Conservation (phyloP, 805 yeast genomes). For the Saccharomyces cerevisiae region DNA sequence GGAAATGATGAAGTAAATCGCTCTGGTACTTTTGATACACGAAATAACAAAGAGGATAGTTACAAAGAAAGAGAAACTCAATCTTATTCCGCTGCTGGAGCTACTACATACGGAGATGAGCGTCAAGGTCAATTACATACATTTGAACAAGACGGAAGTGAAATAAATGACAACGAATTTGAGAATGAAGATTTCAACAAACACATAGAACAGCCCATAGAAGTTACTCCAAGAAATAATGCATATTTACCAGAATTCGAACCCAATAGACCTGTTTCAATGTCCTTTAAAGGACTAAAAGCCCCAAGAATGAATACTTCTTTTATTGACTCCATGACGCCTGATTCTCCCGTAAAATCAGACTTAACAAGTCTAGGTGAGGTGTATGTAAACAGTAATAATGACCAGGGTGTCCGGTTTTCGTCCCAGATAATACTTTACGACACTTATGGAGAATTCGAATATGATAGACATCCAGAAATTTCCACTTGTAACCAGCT, state of each 20-base stretch:
- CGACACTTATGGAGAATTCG: constrained; percentile 75
- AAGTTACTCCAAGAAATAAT: constrained; percentile 7
- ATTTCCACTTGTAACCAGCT: constrained; percentile 85
- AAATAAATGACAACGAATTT: constrained; percentile 8
- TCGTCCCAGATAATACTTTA: constrained; percentile 76
- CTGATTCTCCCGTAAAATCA: constrained; percentile 33
- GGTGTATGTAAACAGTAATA: neutral
- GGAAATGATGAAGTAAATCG: neutral
- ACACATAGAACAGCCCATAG: neutral
- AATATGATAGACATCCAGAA: constrained; percentile 90
- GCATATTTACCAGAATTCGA: constrained; percentile 18
- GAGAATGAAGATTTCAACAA: constrained; percentile 25
- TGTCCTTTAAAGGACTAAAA: constrained; percentile 54
- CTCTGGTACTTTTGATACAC: neutral
- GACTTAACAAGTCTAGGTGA: constrained; percentile 1
- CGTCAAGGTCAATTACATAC: neutral
- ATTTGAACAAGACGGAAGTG: neutral
- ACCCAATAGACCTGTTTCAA: constrained; percentile 31
- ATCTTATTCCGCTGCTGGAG: neutral
- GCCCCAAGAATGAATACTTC: constrained; percentile 48
- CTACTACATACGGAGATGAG: constrained; percentile 4
- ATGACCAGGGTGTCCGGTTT: constrained; percentile 42
- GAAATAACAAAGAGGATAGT: neutral
- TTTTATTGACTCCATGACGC: constrained; percentile 30
- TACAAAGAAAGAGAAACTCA: neutral